These are phyloP conservation scores for Hysterangium stoloniferum DNA, from an alignment of 768 basidiomycete species.

Conservation along the genomic window DNA sequence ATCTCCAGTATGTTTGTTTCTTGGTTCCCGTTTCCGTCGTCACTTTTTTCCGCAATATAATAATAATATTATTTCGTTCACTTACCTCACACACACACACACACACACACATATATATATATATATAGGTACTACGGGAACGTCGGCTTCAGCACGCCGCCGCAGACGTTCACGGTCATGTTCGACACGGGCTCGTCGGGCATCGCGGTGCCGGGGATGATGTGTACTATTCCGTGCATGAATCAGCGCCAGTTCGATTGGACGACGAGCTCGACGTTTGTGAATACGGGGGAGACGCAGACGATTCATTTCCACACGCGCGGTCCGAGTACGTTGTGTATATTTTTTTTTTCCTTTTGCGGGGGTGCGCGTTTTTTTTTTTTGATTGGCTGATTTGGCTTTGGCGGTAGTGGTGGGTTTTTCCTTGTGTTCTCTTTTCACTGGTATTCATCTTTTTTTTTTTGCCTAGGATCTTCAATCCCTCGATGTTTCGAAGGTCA, in stretches of 20 bases:
- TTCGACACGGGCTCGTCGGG: constrained; percentile 50
- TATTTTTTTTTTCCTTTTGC: too few relatives aligned
- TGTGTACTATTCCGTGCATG: constrained; percentile 36
- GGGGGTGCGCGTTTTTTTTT: too few relatives aligned
- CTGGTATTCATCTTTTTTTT: neutral
- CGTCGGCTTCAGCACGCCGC: constrained; percentile 46
- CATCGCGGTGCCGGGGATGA: constrained; percentile 44
- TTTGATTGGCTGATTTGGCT: too few relatives aligned
- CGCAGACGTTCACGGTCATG: constrained; percentile 39
- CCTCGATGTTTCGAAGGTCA: constrained; percentile 18
- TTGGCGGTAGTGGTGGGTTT: too few relatives aligned
- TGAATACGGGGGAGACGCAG: constrained; percentile 32
- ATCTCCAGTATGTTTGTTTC: too few relatives aligned
- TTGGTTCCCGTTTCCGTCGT: too few relatives aligned
- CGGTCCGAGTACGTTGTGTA: constrained; percentile 6
- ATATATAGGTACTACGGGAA: constrained; percentile 49
- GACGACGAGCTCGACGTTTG: constrained; percentile 42
- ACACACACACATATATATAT: too few relatives aligned
- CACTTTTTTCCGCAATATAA: too few relatives aligned
- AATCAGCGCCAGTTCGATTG: constrained; percentile 41
- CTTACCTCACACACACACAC: too few relatives aligned
- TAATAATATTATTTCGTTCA: too few relatives aligned
- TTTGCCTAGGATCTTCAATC: constrained; percentile 1
- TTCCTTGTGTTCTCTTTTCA: neutral
- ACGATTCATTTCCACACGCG: constrained; percentile 47